A percentile compares a stretch with the other conserved stretches of the same genome.
These are phyloP conservation scores for Perkinsus marinus DNA, from an alignment of 169 alveolate species.

Conservation along the genomic window DNA sequence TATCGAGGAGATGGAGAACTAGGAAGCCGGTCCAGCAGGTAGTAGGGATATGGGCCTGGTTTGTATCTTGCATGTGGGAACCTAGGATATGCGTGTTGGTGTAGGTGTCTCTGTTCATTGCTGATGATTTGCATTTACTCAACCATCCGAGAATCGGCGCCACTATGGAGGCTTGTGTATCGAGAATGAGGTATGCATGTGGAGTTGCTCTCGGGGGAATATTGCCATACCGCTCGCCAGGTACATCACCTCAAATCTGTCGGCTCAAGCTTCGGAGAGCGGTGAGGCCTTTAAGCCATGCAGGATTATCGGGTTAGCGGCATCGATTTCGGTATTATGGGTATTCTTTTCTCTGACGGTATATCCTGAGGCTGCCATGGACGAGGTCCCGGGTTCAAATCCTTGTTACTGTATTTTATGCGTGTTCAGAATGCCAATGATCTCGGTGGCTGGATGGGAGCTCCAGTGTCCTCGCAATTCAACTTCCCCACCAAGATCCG, in stretches of 20 bases:
- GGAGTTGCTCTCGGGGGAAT: no score
- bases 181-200: constrained; percentile 87
- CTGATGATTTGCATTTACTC: constrained; percentile 83
- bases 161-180: constrained; percentile 75
- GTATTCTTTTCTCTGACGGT: not conserved
- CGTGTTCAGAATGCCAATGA: constrained; percentile 42
- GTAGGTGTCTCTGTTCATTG: constrained; percentile 68
- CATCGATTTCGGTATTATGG: constrained; percentile 8
- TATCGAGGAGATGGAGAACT: constrained; percentile 49
- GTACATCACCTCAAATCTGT: not conserved
- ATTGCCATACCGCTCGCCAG: no score
- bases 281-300: constrained; percentile 21
- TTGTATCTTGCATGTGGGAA: not conserved
- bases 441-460: constrained; percentile 50
- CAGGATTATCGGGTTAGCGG: constrained; percentile 41
- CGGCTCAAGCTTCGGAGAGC: not conserved
- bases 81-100: constrained; percentile 32
- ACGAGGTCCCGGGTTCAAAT: not conserved
- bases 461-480: constrained; percentile 19
- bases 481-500: constrained; percentile 47
- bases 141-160: constrained; percentile 68
- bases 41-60: not conserved
- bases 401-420: not conserved
- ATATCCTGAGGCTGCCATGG: not conserved
- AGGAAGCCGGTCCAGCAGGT: constrained; percentile 11